Percentiles rank a stretch among this genome's conserved stretches.
Evolutionary conservation across 2,329 filamentous ascomycete genomes (phyloP).

Genomic region (Alternaria conjuncta): DNA sequence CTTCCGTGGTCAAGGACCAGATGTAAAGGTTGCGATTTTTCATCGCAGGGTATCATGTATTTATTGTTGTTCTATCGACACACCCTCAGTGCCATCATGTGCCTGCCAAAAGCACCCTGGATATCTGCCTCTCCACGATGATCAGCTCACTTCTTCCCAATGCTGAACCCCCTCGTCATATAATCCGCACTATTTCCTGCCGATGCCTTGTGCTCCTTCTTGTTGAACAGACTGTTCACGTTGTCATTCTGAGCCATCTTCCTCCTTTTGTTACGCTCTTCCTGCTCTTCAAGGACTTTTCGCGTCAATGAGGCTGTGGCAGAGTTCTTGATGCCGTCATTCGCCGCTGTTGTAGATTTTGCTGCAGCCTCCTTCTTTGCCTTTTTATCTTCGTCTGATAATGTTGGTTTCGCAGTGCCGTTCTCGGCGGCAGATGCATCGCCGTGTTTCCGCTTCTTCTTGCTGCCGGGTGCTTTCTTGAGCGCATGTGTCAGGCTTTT

Average conservation of each 20-base stretch:
- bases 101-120: background rate
- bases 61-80: background rate
- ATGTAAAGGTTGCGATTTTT: background rate
- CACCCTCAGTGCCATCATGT: background rate
- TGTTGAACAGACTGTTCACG: constrained; percentile 56
- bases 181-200: constrained; percentile 55
- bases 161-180: constrained; percentile 58
- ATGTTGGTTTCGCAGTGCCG: constrained; percentile 15
- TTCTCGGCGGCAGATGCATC: constrained; percentile 9
- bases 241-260: constrained; percentile 67
- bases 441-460: constrained; percentile 76
- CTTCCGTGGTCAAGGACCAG: background rate
- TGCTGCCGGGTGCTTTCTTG: constrained; percentile 73
- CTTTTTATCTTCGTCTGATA: constrained; percentile 32
- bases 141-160: constrained; percentile 36
- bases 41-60: background rate
- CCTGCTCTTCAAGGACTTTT: constrained; percentile 86
- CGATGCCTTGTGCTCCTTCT: constrained; percentile 42
- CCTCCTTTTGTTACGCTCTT: constrained; percentile 77
- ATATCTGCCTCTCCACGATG: background rate
- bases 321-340: constrained; percentile 80
- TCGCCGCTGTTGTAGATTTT: constrained; percentile 2
- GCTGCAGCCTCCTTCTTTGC: constrained; percentile 23
- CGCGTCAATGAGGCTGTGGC: constrained; percentile 85
- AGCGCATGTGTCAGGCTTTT: constrained; percentile 82